Evolutionary conservation across 2,329 filamentous ascomycete species (phyloP).

Genomic region (Sporothrix euskadiensis): DNA sequence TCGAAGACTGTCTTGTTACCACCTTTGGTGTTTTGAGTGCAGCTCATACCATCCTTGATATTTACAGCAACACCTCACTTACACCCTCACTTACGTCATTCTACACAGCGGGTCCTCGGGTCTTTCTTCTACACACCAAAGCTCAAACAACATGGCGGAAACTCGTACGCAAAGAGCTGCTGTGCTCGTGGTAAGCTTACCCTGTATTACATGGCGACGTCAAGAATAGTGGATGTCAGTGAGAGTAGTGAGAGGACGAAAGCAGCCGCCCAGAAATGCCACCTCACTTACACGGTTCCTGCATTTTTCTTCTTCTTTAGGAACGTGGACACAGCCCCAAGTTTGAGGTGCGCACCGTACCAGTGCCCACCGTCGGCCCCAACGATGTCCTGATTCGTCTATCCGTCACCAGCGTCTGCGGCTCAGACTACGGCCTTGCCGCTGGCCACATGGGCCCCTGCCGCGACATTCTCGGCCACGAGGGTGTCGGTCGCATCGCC

Average conservation of each 20-base stretch:
- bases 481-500: conserved; percentile 47
- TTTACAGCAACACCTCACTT: neutral
- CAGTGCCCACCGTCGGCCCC: conserved; percentile 37
- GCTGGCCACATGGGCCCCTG: conserved; percentile 42
- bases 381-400: conserved; percentile 42
- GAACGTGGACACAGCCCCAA: conserved; percentile 26
- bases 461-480: conserved; percentile 45
- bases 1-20: neutral
- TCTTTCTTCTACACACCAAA: neutral
- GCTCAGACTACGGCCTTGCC: conserved; percentile 44
- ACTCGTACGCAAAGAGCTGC: conserved; percentile 27
- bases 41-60: neutral
- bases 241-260: neutral
- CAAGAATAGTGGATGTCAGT: neutral
- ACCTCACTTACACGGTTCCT: neutral
- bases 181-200: conserved; percentile 28
- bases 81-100: neutral
- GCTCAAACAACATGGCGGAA: neutral
- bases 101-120: neutral
- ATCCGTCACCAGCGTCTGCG: conserved; percentile 43
- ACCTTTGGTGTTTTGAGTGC: neutral
- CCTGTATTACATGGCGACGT: no score
- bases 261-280: neutral
- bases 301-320: conserved; percentile 11
- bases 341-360: conserved; percentile 34